These are phyloP conservation scores for Xanthoceras sorbifolium DNA, from an alignment of 345 rosid species.

Conservation along the genomic window DNA sequence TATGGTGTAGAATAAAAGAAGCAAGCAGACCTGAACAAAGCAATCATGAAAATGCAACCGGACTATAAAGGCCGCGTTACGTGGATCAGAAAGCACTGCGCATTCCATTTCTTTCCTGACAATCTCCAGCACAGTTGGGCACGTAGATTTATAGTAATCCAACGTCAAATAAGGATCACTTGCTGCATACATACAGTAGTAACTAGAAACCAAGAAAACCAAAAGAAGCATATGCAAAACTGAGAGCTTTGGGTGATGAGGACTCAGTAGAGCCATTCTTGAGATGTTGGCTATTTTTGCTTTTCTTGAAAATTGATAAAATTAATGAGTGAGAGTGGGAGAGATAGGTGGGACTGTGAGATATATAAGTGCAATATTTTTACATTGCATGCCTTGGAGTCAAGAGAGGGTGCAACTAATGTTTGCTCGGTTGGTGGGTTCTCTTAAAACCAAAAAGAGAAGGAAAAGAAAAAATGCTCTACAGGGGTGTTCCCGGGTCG, in stretches of 20 bases:
- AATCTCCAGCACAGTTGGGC: constrained; percentile 67
- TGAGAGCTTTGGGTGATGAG: constrained; percentile 9
- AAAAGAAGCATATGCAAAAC: constrained; percentile 27
- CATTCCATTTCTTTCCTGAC: constrained; percentile 89
- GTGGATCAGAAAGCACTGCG: constrained; percentile 76
- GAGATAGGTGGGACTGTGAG: constrained; percentile 32
- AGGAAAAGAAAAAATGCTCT: background rate
- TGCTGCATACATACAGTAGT: constrained; percentile 29
- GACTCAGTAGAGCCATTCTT: constrained; percentile 13
- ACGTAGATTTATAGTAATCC: constrained; percentile 68
- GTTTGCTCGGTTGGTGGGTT: constrained; percentile 56
- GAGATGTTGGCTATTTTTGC: background rate
- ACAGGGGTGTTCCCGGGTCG: background rate
- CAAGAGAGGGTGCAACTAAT: constrained; percentile 73
- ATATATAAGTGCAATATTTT: constrained; percentile 36
- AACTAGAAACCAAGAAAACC: constrained; percentile 27
- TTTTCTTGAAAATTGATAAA: background rate
- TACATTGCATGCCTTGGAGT: constrained; percentile 28
- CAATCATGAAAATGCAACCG: constrained; percentile 92
- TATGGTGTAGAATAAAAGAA: too few species aligned
- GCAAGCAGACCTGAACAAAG: constrained; percentile 68
- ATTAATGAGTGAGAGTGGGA: constrained; percentile 21
- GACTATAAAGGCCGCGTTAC: constrained; percentile 70
- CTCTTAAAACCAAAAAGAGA: constrained; percentile 32
- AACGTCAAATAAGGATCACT: constrained; percentile 53